phyloP scores from a whole-genome alignment of 441 rosid species.

The Jatropha multifida region DNA sequence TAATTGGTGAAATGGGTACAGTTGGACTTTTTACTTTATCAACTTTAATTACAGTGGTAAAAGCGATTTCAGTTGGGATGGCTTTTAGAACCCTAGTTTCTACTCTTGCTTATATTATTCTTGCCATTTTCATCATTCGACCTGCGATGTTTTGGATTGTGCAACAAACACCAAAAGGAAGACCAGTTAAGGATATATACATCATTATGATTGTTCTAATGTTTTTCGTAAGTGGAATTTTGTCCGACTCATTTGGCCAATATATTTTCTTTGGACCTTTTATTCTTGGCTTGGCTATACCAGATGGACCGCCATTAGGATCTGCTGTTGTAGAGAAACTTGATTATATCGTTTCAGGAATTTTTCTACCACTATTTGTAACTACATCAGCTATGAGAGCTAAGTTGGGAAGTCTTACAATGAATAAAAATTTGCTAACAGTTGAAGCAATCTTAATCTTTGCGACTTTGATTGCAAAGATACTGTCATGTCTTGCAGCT shows the following conservation, averaged over 20 bases:
- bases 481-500: slow-evolving; percentile 27
- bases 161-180: slow-evolving; percentile 31
- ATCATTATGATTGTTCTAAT: slow-evolving; percentile 24
- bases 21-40: neutral
- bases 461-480: slow-evolving; percentile 8
- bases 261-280: slow-evolving; percentile 30
- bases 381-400: slow-evolving; percentile 13
- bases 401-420: slow-evolving; percentile 19
- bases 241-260: slow-evolving; percentile 26
- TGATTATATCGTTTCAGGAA: slow-evolving; percentile 25
- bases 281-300: slow-evolving; percentile 37
- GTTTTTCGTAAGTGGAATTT: slow-evolving; percentile 20
- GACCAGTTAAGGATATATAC: slow-evolving; percentile 25
- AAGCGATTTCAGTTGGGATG: neutral
- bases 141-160: slow-evolving; percentile 37
- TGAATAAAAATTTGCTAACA: neutral
- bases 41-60: neutral
- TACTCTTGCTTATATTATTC: neutral
- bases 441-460: slow-evolving; percentile 5
- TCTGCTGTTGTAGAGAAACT: slow-evolving; percentile 33
- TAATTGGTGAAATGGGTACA: slow-evolving; percentile 24
- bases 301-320: slow-evolving; percentile 49
- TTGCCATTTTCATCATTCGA: slow-evolving; percentile 29
- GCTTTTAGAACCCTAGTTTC: neutral
- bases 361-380: slow-evolving; percentile 32